A percentile compares a stretch with the other conserved stretches of the same genome.
These are phyloP conservation scores for Circinella umbellata DNA, from an alignment of 371 early-diverging fungal species.

Conservation along the genomic window DNA sequence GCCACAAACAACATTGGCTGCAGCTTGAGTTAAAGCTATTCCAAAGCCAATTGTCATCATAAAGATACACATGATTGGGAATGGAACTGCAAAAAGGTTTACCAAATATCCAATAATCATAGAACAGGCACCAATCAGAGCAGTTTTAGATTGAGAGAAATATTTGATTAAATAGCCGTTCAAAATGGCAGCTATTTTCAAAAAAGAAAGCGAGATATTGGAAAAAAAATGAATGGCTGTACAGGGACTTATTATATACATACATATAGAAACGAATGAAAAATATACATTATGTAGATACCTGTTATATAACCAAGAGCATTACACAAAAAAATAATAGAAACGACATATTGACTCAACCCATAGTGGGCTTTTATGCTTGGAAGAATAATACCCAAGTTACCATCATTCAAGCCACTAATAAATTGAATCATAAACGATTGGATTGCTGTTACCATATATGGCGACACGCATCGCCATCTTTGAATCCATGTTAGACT, in stretches of 20 bases:
- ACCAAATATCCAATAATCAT: conserved; percentile 24
- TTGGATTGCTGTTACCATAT: conserved; percentile 20
- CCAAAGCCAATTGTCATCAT: conserved; percentile 30
- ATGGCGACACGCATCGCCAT: conserved; percentile 13
- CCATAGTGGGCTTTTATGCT: conserved; percentile 31
- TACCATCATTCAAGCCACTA: conserved; percentile 31
- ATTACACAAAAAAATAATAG: conserved; percentile 28
- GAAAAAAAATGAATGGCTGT: too few relatives aligned
- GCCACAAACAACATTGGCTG: conserved; percentile 29
- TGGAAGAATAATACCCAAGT: conserved; percentile 35
- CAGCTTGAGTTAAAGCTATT: conserved; percentile 22
- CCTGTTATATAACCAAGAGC: conserved; percentile 27
- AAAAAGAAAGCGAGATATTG: too few relatives aligned
- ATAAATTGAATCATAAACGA: conserved; percentile 24
- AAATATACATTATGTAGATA: not conserved
- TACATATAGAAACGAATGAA: too few relatives aligned
- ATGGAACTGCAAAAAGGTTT: conserved; percentile 21
- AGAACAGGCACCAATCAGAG: conserved; percentile 20
- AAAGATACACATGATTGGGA: conserved; percentile 27
- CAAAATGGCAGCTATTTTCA: conserved; percentile 21
- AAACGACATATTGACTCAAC: conserved; percentile 31
- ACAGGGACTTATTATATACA: too few relatives aligned
- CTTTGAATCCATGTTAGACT: conserved; percentile 10
- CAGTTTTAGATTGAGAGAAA: conserved; percentile 21
- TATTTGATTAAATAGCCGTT: conserved; percentile 29